Evolutionary conservation across 2,329 filamentous ascomycete species (phyloP).

Genomic region (Hypoxylon sp.): DNA sequence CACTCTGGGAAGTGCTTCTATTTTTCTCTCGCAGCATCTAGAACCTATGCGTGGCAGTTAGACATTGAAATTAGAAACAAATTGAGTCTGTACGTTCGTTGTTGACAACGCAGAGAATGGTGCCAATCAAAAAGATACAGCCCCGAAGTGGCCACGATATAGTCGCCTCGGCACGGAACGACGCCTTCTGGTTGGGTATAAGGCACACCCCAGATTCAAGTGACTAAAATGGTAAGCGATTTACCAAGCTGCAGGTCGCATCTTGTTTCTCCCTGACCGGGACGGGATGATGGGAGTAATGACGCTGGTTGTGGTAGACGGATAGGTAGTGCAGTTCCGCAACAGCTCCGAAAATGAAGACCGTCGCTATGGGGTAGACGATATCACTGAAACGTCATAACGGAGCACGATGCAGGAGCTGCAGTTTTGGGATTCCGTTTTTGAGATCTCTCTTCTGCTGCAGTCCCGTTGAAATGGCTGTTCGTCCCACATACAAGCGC

Average conservation of each 20-base stretch:
- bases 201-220: slow-evolving; percentile 41
- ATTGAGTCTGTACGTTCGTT: slow-evolving; percentile 33
- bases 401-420: slow-evolving; percentile 41
- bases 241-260: slow-evolving; percentile 36
- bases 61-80: slow-evolving; percentile 43
- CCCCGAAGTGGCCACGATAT: slow-evolving; percentile 26
- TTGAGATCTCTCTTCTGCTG: slow-evolving; percentile 25
- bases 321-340: slow-evolving; percentile 40
- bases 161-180: slow-evolving; percentile 28
- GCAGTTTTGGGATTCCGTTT: slow-evolving; percentile 28
- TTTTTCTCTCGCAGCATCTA: slow-evolving; percentile 43
- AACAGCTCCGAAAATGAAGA: slow-evolving; percentile 33
- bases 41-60: slow-evolving; percentile 42
- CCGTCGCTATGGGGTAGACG: slow-evolving; percentile 26
- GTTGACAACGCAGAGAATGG: slow-evolving; percentile 41
- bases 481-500: slow-evolving; percentile 18
- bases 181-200: slow-evolving; percentile 39
- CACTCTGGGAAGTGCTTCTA: slow-evolving; percentile 37
- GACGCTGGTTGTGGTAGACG: slow-evolving; percentile 40
- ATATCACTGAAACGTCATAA: slow-evolving; percentile 43
- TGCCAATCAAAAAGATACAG: slow-evolving; percentile 34
- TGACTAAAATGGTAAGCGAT: slow-evolving; percentile 28
- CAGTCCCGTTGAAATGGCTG: slow-evolving; percentile 29
- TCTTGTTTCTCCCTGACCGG: slow-evolving; percentile 34
- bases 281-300: slow-evolving; percentile 35